Evolutionary conservation across 164 flowering plant genomes (phyloP).

Genomic region (Vitis vinifera): DNA sequence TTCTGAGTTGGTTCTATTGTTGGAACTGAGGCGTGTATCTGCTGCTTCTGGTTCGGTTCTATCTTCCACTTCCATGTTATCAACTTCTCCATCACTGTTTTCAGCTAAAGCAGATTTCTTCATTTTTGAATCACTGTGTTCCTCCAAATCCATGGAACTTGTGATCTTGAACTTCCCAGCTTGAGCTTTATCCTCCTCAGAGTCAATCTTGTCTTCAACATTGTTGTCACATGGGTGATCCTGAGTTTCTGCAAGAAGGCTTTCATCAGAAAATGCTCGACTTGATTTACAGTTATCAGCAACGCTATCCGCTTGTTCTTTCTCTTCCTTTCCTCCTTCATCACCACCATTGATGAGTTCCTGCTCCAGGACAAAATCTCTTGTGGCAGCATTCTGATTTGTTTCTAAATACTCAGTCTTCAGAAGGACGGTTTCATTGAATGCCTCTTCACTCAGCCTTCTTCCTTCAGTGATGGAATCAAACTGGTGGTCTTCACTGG

Average conservation of each 20-base stretch:
- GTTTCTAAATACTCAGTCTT: no score
- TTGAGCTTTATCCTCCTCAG: slow-evolving; percentile 7
- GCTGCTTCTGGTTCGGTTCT: neutral
- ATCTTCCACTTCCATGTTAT: slow-evolving; percentile 11
- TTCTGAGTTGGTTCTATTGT: neutral
- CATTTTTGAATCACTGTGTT: slow-evolving; percentile 1
- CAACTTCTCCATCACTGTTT: slow-evolving; percentile 1
- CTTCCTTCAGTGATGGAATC: no score
- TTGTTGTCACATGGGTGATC: neutral
- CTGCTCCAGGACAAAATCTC: neutral
- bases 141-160: slow-evolving; percentile 15
- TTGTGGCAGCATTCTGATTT: no score
- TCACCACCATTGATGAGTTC: neutral
- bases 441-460: no score
- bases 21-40: slow-evolving; percentile 4
- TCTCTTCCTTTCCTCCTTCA: slow-evolving; percentile 4
- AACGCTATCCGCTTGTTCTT: neutral
- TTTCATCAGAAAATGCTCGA: slow-evolving; percentile 4
- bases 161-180: slow-evolving; percentile 13
- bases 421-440: no score
- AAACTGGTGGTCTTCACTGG: no score
- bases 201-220: neutral
- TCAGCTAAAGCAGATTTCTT: slow-evolving; percentile 1
- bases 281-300: neutral
- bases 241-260: slow-evolving; percentile 3